These are phyloP conservation scores for Epichloe sibirici DNA, from an alignment of 2,329 filamentous ascomycete species.

Conservation along the genomic window DNA sequence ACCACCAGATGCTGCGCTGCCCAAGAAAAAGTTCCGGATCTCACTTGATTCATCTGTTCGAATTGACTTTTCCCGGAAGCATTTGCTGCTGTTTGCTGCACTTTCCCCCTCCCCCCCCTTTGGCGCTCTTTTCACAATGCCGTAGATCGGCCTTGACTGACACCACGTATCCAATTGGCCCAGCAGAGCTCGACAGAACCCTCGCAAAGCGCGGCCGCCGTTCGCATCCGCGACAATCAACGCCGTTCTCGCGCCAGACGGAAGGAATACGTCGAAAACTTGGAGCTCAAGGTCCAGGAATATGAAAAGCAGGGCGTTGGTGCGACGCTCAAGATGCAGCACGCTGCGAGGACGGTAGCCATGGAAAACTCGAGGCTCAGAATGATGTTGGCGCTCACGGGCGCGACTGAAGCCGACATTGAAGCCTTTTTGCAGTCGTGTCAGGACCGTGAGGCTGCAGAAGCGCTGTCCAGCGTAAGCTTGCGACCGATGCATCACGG, in stretches of 20 bases:
- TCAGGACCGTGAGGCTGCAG: conserved; percentile 19
- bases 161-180: background rate
- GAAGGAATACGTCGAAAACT: conserved; percentile 34
- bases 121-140: background rate
- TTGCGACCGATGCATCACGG: conserved; percentile 5
- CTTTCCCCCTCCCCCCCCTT: background rate
- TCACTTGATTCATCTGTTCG: background rate
- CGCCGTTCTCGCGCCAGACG: conserved; percentile 39
- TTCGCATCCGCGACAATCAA: conserved; percentile 39
- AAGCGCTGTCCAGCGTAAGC: conserved; percentile 11
- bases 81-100: background rate
- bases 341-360: conserved; percentile 35
- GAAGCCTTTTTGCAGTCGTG: conserved; percentile 27
- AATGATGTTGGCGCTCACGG: conserved; percentile 27
- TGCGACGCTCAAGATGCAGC: conserved; percentile 42
- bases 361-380: conserved; percentile 35
- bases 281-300: conserved; percentile 33
- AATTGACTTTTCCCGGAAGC: background rate
- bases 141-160: background rate
- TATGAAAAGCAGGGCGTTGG: conserved; percentile 35
- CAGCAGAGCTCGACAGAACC: conserved; percentile 7
- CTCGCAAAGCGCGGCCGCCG: conserved; percentile 20
- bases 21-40: background rate
- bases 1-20: background rate
- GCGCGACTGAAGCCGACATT: conserved; percentile 26